Conservation (phyloP, 331 rosid genomes). For the Malus hybrid region DNA sequence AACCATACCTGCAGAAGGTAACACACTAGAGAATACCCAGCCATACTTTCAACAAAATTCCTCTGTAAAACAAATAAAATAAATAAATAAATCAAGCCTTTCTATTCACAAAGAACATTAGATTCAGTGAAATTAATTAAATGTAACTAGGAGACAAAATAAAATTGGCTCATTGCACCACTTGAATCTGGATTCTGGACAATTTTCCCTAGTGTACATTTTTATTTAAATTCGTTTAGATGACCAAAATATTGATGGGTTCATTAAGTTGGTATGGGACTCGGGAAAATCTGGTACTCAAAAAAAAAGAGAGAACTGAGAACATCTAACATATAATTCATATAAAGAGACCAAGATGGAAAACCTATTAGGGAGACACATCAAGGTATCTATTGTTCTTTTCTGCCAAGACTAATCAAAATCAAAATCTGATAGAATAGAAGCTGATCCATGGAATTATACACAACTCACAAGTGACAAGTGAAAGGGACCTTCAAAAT, state of each 20-base stretch:
- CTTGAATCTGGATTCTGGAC: background rate
- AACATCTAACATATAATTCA: background rate
- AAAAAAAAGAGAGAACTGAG: background rate
- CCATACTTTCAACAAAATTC: conserved; percentile 99
- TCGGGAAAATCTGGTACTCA: background rate
- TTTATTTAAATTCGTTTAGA: background rate
- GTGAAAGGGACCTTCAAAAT: background rate
- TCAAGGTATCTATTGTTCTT: background rate
- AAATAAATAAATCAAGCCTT: background rate
- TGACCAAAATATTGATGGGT: background rate
- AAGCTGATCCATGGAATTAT: background rate
- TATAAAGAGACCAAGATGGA: background rate
- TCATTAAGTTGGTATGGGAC: background rate
- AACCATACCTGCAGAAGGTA: conserved; percentile 84
- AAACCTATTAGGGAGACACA: background rate
- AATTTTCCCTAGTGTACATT: background rate
- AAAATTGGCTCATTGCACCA: background rate
- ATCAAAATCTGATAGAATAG: background rate
- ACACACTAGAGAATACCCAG: conserved; percentile 97
- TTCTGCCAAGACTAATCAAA: background rate
- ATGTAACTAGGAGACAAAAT: background rate
- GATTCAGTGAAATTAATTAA: background rate
- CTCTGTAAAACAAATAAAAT: conserved; percentile 46
- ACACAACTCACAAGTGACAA: background rate
- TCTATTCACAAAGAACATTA: background rate